Evolutionary conservation across 2,329 filamentous ascomycete genomes (phyloP), one percentile per base, ranked within the genome.

Genomic region (Zymoseptoria crescenta): DNA sequence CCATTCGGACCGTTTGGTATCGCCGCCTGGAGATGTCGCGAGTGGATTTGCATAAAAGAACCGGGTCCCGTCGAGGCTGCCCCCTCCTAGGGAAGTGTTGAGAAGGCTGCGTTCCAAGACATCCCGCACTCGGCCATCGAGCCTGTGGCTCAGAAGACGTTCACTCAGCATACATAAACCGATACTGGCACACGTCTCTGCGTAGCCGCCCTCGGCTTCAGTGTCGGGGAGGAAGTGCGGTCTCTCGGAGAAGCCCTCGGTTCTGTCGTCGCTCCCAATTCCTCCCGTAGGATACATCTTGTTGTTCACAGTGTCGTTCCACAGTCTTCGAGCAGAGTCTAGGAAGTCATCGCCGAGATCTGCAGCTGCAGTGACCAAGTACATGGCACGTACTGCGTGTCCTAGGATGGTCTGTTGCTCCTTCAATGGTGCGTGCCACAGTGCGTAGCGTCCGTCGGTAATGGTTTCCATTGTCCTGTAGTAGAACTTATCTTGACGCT

Each of bases 111-210:
- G 55, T 52, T 56, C 55, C 49, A 56, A 35, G 29, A 56, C 49
- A 52, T 52, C 55, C 19, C 49, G 49, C 41, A 56, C n/a, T 7
- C 55, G 55, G 29, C 48, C 48, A 19, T 56, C 49, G 28, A 56
- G 48, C 13, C 21, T 29, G 19, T 52, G 49, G 19, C 49, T 52
- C 7, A 56, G 49, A 5, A 56, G 27, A 24, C 55, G 55, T 52
- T 56, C 55, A 35, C 49, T 20, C 8, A 56, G 49, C 55, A 56
- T 56, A n/a, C 48, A 45, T 9, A 56, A 27, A 16, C 55, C 55
- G n/a, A 56, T 56, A 28, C 49, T 52, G 27, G 55, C 55, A 27
- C 55, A 56, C n/a, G 55, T 56, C 35, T 56, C 55, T 24, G 55
- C 48, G 28, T 56, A 56, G 27, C 55, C 50, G 8, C 55, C 55